A percentile compares a stretch with the other conserved stretches of the same genome.
Conservation (phyloP, 179 eudicot genomes). For the Pouteria campechiana region DNA sequence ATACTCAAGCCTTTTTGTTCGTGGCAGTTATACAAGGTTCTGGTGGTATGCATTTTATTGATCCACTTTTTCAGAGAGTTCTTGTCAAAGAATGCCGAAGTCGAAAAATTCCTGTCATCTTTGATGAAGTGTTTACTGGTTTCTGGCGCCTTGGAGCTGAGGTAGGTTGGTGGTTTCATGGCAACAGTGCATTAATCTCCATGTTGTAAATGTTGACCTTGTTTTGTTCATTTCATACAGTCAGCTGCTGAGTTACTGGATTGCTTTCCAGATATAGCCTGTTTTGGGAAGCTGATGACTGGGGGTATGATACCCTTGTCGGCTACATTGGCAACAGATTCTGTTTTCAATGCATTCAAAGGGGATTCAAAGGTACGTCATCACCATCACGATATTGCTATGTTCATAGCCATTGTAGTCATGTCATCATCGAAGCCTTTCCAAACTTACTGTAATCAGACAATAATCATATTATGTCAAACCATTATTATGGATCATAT, state of each 20-base stretch:
- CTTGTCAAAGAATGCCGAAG: constrained; percentile 69
- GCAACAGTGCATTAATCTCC: not conserved
- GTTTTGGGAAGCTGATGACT: constrained; percentile 94
- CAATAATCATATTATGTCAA: no score
- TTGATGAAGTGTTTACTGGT: constrained; percentile 98
- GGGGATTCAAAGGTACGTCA: constrained; percentile 79
- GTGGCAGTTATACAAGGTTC: constrained; percentile 84
- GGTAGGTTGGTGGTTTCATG: constrained; percentile 37
- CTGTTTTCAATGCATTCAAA: constrained; percentile 59
- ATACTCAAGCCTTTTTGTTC: no score
- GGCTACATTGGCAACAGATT: constrained; percentile 75
- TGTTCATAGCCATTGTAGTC: no score
- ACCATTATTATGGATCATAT: no score
- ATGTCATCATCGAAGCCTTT: no score
- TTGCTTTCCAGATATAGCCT: constrained; percentile 89
- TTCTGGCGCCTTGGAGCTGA: constrained; percentile 98
- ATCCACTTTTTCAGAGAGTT: constrained; percentile 92
- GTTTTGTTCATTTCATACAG: constrained; percentile 17
- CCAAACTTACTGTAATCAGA: no score
- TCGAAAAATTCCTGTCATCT: constrained; percentile 82
- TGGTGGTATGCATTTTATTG: constrained; percentile 95
- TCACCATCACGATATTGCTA: no score
- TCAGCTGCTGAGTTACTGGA: constrained; percentile 85
- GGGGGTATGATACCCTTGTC: constrained; percentile 96
- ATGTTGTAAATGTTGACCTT: not conserved